Base-by-base conservation (phyloP, 345 rosid species). In the Pistacia vera region DNA sequence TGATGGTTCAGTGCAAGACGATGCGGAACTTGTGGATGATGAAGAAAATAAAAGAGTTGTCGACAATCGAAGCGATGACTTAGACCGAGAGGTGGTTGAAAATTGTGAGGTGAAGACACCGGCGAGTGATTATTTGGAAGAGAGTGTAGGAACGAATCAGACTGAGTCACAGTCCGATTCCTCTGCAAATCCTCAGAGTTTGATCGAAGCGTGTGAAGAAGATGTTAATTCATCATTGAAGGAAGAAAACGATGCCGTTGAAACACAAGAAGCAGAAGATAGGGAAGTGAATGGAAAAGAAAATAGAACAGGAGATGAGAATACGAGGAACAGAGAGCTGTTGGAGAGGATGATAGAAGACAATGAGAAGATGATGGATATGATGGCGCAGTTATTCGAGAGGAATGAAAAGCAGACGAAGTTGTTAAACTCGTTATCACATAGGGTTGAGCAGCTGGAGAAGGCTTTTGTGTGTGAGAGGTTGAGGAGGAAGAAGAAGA, bases 361-460 rank as follows among this genome's bases (percentile, higher is more conserved):
- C n/a, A 91, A 87, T 36, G 90, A 82, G 81, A 85, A 77, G 77
- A 85, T 86, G 83, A 86, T 89, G 89, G 78, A 80, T 4, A 2
- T 88, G 83, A 86, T 89, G 91, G 71, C 74, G 8, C 78, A 79
- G 55, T 56, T 89, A 75, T 71, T 84, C 8, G 87, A 86, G 86
- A 84, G 74, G 85, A 89, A 89, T 76, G 82, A 79, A 54, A 71
- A 52, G 86, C 93, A 91, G 71, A 83, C 81, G 0, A 77, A 63
- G 81, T 1, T 91, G 72, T 41, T 91, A 56, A 75, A 77, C 22
- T 74, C 86, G 2, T 78, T 88, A 60, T 79, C 89, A 2, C 87
- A 72, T 8, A 85, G 92, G 74, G 92, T 91, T 54, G 90, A 79
- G 84, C 85, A 46, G 80, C 67, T 91, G 20, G 96, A 89, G 86